Evolutionary conservation across 2,329 filamentous ascomycete genomes (phyloP), one percentile per base, ranked within the genome.

Genomic region (Apiospora aurea): DNA sequence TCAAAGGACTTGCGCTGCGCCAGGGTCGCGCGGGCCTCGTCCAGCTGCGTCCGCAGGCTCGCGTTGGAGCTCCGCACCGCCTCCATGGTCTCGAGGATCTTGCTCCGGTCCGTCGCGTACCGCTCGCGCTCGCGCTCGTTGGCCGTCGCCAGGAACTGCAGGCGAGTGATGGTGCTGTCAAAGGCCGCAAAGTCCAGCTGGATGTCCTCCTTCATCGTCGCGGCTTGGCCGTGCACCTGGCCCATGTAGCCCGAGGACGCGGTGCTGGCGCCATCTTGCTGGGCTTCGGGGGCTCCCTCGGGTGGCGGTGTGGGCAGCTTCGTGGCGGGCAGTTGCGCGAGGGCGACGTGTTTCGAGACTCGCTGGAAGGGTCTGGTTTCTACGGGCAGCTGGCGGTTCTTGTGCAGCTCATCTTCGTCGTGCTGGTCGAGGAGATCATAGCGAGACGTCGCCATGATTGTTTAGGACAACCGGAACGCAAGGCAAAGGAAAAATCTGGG

Each of bases 281-380:
- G 76, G 14, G 53, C 69, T 8, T 75, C 72, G 26, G 70, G 73
- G 46, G 70, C 75, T 34, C 72, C 73, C 57, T 94, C 92, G 6
- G 91, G 91, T 2, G 92, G 92, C 67, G 92, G 92, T 2, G 92
- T 93, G 24, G 88, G 87, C 6, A 90, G 86, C 47, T 89, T 87
- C 61, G 85, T 86, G 66, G 86, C 85, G 70, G 77, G 79, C 11
- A 81, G 78, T 72, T 87, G 84, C 24, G 93, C 86, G 43, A 94
- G 87, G 26, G 92, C 90, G 11, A 98, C 89, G 44, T 93, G 92
- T 83, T 95, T 95, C 29, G 93, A 94, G 73, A 98, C 91, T 73
- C 95, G 92, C 81, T 94, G 94, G 85, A 97, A 98, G 0, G 95
- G 94, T 72, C 95, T 95, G 80, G 97, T 94, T 85, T 98, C 96